A percentile compares a stretch with the other conserved stretches of the same genome.
Conservation (phyloP, 331 rosid genomes). For the Malus hybrid region DNA sequence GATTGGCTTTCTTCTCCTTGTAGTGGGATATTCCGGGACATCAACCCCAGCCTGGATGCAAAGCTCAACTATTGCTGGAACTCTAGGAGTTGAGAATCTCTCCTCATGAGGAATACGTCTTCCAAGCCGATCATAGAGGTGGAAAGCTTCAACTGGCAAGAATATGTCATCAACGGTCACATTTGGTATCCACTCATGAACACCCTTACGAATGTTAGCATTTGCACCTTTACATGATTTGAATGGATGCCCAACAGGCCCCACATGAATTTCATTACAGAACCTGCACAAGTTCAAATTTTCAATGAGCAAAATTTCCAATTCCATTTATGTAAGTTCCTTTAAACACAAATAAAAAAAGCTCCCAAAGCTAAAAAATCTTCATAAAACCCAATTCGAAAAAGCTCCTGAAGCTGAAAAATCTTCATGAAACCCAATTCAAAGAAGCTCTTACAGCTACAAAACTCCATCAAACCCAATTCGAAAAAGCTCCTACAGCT, state of each 20-base stretch:
- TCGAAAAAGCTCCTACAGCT: background rate
- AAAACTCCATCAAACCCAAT: background rate
- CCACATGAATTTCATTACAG: slow-evolving; percentile 92
- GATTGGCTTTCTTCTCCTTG: slow-evolving; percentile 87
- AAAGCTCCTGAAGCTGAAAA: background rate
- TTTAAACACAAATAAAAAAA: no score
- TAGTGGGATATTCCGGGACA: slow-evolving; percentile 56
- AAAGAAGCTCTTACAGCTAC: background rate
- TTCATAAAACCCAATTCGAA: no score
- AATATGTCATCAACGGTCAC: slow-evolving; percentile 73
- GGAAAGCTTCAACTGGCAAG: slow-evolving; percentile 72
- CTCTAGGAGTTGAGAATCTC: slow-evolving; percentile 70
- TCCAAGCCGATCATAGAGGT: slow-evolving; percentile 77
- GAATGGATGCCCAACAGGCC: slow-evolving; percentile 92
- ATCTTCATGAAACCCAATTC: no score
- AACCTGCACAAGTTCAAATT: slow-evolving; percentile 36
- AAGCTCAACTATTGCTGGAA: slow-evolving; percentile 86
- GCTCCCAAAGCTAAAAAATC: no score
- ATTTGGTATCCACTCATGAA: slow-evolving; percentile 66
- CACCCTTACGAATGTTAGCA: slow-evolving; percentile 51
- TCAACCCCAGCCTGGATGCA: slow-evolving; percentile 95
- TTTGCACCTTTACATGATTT: slow-evolving; percentile 71
- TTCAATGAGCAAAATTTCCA: no score
- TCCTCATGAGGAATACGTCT: slow-evolving; percentile 62
- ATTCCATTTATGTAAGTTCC: background rate